Evolutionary conservation across 345 rosid genomes (phyloP).

Genomic region (Eucalyptus pauciflora): DNA sequence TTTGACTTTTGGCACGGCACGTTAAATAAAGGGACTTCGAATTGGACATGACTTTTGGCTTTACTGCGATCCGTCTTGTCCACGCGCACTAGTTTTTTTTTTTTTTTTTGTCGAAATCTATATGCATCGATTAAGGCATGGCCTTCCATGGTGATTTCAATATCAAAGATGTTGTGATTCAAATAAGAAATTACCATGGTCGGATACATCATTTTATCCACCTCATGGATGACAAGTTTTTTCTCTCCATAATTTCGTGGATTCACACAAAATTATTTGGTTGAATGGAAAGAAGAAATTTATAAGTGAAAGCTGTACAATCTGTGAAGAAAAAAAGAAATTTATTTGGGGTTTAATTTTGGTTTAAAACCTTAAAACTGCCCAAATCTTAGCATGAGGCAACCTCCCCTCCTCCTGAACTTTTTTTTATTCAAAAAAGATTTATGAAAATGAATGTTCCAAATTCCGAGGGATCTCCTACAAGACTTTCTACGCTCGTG

Average conservation of each 20-base stretch:
- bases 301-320: neutral
- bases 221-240: neutral
- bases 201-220: neutral
- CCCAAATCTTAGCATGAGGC: too few relatives aligned
- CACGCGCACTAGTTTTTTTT: too few relatives aligned
- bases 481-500: too few relatives aligned
- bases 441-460: too few relatives aligned
- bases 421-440: too few relatives aligned
- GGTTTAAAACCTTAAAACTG: neutral
- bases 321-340: neutral
- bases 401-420: too few relatives aligned
- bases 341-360: neutral
- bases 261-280: neutral
- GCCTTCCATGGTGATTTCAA: neutral
- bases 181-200: neutral
- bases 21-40: neutral
- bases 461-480: too few relatives aligned
- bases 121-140: too few relatives aligned
- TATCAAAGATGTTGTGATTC: neutral
- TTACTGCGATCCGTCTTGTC: neutral
- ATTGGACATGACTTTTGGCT: neutral
- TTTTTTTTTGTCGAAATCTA: too few relatives aligned
- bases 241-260: neutral
- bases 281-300: neutral
- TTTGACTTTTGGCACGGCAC: neutral